phyloP scores from a whole-genome alignment of 176 grass and related monocot species.

The Pharus latifolius region DNA sequence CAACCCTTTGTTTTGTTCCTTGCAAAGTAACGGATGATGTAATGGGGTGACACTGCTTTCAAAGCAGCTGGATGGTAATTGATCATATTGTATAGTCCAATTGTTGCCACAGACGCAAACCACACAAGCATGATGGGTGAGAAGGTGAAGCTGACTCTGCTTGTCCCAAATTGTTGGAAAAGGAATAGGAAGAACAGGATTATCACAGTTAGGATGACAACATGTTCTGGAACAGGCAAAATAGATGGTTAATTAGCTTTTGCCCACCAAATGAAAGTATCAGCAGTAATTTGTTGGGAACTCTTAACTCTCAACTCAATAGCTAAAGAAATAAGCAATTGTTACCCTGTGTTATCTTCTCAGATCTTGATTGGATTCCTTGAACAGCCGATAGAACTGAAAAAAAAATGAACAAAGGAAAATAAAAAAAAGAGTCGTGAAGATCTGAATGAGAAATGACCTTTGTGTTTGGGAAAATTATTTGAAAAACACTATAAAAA shows the following conservation, averaged over 20 bases:
- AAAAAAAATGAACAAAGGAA: neutral
- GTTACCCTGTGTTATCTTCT: conserved; percentile 62
- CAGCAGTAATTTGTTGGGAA: neutral
- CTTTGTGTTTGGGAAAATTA: neutral
- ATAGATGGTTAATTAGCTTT: neutral
- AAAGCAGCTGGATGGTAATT: conserved; percentile 55
- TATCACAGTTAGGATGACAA: conserved; percentile 49
- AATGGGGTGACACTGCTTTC: conserved; percentile 48
- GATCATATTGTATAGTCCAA: conserved; percentile 67
- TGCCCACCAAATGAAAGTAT: neutral
- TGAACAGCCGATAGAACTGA: conserved; percentile 81
- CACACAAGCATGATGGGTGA: conserved; percentile 74
- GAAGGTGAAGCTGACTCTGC: conserved; percentile 72
- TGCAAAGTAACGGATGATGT: conserved; percentile 46
- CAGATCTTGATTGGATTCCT: conserved; percentile 74
- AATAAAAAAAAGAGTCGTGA: neutral
- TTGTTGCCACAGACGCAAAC: conserved; percentile 32
- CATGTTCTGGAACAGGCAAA: conserved; percentile 40
- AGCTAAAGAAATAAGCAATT: neutral
- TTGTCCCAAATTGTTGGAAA: conserved; percentile 51
- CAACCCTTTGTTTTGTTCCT: conserved; percentile 48
- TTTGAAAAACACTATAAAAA: too few relatives aligned
- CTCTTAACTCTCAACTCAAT: neutral
- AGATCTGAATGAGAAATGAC: neutral
- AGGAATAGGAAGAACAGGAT: conserved; percentile 56